A percentile compares a stretch with the other conserved stretches of the same genome.
These are phyloP conservation scores for Colletotrichum truncatum DNA, from an alignment of 2,329 filamentous ascomycete species.

Conservation along the genomic window DNA sequence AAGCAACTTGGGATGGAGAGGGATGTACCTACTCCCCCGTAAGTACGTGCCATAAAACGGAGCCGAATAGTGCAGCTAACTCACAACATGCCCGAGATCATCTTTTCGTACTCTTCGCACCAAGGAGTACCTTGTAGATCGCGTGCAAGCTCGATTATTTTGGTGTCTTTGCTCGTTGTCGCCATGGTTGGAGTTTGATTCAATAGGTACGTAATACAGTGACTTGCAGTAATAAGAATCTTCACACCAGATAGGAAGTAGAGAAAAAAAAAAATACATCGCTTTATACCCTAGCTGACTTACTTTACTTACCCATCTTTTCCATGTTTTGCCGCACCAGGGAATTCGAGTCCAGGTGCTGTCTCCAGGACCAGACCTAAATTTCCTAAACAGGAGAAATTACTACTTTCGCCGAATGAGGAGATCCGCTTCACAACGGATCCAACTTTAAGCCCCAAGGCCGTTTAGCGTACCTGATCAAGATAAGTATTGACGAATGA, in stretches of 20 bases:
- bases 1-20: constrained; percentile 55
- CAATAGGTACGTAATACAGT: neutral
- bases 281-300: no score
- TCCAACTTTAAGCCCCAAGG: no score
- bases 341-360: no score
- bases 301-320: no score
- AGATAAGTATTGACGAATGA: no score
- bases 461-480: no score
- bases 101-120: constrained; percentile 69
- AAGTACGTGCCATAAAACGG: neutral
- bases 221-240: neutral
- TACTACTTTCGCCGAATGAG: no score
- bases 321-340: no score
- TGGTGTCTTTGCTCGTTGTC: neutral
- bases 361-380: no score
- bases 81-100: constrained; percentile 68
- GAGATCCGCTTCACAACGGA: no score
- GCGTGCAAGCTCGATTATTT: neutral
- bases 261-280: no score
- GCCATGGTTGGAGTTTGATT: neutral
- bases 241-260: neutral
- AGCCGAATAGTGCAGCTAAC: neutral
- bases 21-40: constrained; percentile 49
- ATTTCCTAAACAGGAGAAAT: no score
- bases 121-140: neutral